These are phyloP conservation scores for Silene conica DNA, from an alignment of 148 eudicot genomes.

Conservation along the genomic window DNA sequence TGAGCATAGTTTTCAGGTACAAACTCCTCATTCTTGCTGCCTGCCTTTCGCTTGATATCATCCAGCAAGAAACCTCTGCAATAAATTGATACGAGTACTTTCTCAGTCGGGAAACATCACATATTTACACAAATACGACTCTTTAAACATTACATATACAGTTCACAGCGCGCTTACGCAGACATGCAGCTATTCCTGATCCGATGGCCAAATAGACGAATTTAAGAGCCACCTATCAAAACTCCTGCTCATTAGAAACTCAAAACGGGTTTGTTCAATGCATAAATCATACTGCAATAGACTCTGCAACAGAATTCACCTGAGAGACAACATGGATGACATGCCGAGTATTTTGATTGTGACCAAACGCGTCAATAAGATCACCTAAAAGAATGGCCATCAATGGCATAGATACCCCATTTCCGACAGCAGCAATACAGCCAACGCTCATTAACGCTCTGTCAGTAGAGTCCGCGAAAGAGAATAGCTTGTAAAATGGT, in stretches of 20 bases:
- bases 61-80: slow-evolving; percentile 74
- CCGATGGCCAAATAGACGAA: slow-evolving; percentile 56
- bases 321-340: slow-evolving; percentile 41
- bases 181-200: slow-evolving; percentile 44
- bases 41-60: slow-evolving; percentile 76
- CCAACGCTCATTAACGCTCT: slow-evolving; percentile 50
- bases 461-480: slow-evolving; percentile 58
- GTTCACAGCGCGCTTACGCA: slow-evolving; percentile 40
- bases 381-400: slow-evolving; percentile 59
- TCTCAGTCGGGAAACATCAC: neutral
- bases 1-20: slow-evolving; percentile 56
- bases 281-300: no score
- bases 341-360: slow-evolving; percentile 29
- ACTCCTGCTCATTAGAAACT: neutral
- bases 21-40: slow-evolving; percentile 63
- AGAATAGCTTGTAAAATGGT: slow-evolving; percentile 58
- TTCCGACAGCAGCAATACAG: slow-evolving; percentile 49
- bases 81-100: neutral
- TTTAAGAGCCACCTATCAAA: slow-evolving; percentile 49
- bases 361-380: slow-evolving; percentile 54
- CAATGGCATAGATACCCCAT: slow-evolving; percentile 52
- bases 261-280: neutral
- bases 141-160: neutral
- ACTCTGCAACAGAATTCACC: slow-evolving; percentile 27
- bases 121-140: neutral